Evolutionary conservation across 441 rosid genomes (phyloP).

Genomic region (Hura crepitans): DNA sequence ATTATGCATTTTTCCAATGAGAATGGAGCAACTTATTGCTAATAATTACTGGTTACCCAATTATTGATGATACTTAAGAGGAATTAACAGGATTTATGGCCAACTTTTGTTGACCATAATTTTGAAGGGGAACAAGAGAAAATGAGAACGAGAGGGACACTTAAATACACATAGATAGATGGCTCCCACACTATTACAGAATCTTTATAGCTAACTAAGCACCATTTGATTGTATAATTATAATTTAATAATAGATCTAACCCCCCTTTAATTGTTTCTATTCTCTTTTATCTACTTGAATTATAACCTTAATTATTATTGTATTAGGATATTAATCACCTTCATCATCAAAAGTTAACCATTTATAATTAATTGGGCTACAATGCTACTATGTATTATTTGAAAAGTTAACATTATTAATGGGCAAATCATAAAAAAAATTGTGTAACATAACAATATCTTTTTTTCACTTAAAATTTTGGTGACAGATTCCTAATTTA

Average conservation of each 20-base stretch:
- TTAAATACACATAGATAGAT: background rate
- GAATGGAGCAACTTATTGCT: too few species aligned
- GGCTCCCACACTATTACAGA: conserved; percentile 18
- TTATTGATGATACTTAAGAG: background rate
- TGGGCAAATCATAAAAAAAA: too few species aligned
- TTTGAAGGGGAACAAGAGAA: background rate
- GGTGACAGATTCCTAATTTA: too few species aligned
- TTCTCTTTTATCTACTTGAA: background rate
- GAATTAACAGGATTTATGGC: background rate
- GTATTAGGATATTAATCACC: background rate
- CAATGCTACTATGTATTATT: background rate
- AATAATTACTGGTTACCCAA: background rate
- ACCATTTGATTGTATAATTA: background rate
- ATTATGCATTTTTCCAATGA: too few species aligned
- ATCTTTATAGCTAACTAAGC: background rate
- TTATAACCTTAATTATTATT: background rate
- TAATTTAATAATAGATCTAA: background rate
- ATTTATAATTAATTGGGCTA: conserved; percentile 5
- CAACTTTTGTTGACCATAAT: conserved; percentile 16
- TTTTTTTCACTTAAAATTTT: too few species aligned
- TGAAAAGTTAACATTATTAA: too few species aligned
- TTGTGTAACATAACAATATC: too few species aligned
- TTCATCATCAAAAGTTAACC: background rate
- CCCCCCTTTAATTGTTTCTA: background rate
- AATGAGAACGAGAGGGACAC: background rate